A percentile compares a stretch with the other conserved stretches of the same genome.
Evolutionary conservation across 2,329 filamentous ascomycete species (phyloP).

Genomic region (Colletotrichum orbiculare): DNA sequence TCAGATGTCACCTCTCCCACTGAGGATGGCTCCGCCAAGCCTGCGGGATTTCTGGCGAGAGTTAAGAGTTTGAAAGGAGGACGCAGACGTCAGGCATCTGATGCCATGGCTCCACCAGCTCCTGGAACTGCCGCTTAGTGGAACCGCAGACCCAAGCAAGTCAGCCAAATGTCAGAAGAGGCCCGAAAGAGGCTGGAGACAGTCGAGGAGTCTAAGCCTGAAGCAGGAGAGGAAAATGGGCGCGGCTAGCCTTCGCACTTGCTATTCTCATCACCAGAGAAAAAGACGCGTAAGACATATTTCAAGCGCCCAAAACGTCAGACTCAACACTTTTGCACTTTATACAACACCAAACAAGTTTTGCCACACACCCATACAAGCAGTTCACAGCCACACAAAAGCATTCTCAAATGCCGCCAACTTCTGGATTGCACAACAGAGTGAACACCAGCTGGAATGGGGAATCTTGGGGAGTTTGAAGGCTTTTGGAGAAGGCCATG

Average conservation of each 20-base stretch:
- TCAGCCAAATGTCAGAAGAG: background rate
- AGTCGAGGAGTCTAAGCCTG: too few species aligned
- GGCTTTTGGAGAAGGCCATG: slow-evolving; percentile 24
- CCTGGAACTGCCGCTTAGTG: slow-evolving; percentile 55
- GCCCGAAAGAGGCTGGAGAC: background rate
- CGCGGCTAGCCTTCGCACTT: too few species aligned
- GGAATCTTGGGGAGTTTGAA: slow-evolving; percentile 13
- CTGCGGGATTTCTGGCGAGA: slow-evolving; percentile 71
- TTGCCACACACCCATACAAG: too few species aligned
- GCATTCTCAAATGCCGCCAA: background rate
- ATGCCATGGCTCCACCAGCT: slow-evolving; percentile 36
- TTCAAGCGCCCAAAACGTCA: too few species aligned
- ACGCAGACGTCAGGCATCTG: slow-evolving; percentile 51
- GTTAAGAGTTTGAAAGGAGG: slow-evolving; percentile 86
- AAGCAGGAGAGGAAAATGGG: too few species aligned
- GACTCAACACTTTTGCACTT: too few species aligned
- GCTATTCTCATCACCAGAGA: too few species aligned
- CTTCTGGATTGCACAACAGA: slow-evolving; percentile 24
- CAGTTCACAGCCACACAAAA: background rate
- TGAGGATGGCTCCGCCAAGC: slow-evolving; percentile 56
- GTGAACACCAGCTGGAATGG: slow-evolving; percentile 18
- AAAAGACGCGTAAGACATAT: too few species aligned
- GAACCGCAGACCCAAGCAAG: slow-evolving; percentile 35
- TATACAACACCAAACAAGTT: too few species aligned
- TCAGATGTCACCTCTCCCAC: slow-evolving; percentile 60